Evolutionary conservation across 163 green algal species (phyloP).

Genomic region (Chlorella variabilis): DNA sequence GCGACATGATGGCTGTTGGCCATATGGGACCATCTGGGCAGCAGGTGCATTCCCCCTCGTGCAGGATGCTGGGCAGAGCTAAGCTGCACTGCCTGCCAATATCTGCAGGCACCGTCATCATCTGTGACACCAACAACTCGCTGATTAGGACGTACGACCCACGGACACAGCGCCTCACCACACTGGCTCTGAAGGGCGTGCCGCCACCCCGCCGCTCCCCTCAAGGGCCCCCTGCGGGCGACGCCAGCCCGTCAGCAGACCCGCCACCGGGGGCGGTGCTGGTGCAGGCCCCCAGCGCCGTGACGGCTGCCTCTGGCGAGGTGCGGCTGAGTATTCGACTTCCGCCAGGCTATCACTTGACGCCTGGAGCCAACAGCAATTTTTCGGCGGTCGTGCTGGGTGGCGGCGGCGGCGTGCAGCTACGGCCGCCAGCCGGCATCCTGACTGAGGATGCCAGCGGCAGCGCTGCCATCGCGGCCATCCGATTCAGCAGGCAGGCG

Average conservation of each 20-base stretch:
- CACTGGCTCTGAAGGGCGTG: conserved; percentile 65
- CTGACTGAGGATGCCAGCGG: not conserved
- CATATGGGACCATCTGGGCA: too few relatives aligned
- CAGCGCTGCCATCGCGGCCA: not conserved
- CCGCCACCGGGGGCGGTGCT: conserved; percentile 34
- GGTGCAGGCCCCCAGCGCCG: conserved; percentile 14
- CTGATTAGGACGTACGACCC: conserved; percentile 65
- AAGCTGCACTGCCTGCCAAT: not conserved
- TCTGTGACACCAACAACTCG: conserved; percentile 87
- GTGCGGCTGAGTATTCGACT: conserved; percentile 58
- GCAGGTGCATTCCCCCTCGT: too few relatives aligned
- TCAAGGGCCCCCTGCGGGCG: conserved; percentile 23
- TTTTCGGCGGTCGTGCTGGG: conserved; percentile 38
- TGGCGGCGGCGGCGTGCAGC: conserved; percentile 6
- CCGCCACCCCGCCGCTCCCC: conserved; percentile 52
- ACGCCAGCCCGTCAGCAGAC: not conserved
- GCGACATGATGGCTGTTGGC: too few relatives aligned
- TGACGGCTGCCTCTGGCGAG: conserved; percentile 22
- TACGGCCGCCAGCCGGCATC: conserved; percentile 6
- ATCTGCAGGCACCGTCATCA: conserved; percentile 50
- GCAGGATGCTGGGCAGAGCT: too few relatives aligned
- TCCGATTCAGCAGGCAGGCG: not conserved
- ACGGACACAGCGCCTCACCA: conserved; percentile 51
- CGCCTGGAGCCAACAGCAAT: conserved; percentile 61
- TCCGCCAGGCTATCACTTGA: conserved; percentile 72